These are phyloP conservation scores for Psilocybe cubensis DNA, from an alignment of 768 basidiomycete species.

Conservation along the genomic window DNA sequence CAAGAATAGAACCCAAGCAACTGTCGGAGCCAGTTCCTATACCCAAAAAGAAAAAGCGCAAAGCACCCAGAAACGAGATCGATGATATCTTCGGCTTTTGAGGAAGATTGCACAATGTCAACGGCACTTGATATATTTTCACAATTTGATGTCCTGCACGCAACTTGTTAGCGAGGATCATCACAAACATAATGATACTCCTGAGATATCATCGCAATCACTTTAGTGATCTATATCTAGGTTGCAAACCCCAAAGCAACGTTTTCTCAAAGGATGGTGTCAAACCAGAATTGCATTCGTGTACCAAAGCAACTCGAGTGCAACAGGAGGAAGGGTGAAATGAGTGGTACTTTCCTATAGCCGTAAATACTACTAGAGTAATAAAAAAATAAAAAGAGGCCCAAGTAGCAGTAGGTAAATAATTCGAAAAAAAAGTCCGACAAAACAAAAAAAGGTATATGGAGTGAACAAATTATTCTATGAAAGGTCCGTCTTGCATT, in stretches of 20 bases:
- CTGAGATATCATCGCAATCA: not conserved
- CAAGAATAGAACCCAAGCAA: not conserved
- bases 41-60: slow-evolving; percentile 39
- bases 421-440: slow-evolving; percentile 21
- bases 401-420: slow-evolving; percentile 22
- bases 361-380: slow-evolving; percentile 21
- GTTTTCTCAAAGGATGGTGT: not conserved
- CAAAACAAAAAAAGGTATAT: slow-evolving; percentile 31
- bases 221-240: not conserved
- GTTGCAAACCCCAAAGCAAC: not conserved
- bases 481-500: slow-evolving; percentile 27
- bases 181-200: not conserved
- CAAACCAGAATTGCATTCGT: slow-evolving; percentile 19
- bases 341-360: slow-evolving; percentile 20
- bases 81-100: slow-evolving; percentile 67
- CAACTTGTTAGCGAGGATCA: not conserved
- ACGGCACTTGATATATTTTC: too few relatives aligned
- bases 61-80: slow-evolving; percentile 57
- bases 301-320: slow-evolving; percentile 16
- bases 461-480: slow-evolving; percentile 28
- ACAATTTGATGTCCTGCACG: too few relatives aligned
- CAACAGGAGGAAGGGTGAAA: slow-evolving; percentile 1
- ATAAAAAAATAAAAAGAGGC: slow-evolving; percentile 15
- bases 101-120: not conserved
- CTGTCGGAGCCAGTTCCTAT: not conserved